phyloP scores from a whole-genome alignment of 1,284 basidiomycete genomes.

The Stygiomarasmius scandens region DNA sequence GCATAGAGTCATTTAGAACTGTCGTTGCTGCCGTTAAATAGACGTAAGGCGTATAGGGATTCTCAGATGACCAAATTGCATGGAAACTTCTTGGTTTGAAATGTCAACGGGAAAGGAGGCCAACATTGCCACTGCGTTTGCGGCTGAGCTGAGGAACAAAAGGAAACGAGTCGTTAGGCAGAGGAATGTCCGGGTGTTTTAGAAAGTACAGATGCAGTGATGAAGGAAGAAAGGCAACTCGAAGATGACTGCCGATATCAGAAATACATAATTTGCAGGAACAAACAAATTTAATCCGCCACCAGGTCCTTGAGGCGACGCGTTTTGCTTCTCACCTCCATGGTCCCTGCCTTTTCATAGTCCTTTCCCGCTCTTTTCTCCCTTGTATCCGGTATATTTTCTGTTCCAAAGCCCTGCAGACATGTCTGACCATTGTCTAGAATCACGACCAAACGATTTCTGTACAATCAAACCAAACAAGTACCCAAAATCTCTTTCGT shows the following conservation, averaged over 20 bases:
- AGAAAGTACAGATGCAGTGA: background rate
- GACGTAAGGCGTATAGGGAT: no score
- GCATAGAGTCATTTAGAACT: no score
- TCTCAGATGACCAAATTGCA: no score
- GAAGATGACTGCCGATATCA: background rate
- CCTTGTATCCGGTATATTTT: background rate
- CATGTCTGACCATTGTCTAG: background rate
- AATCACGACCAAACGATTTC: background rate
- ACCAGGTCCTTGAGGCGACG: slow-evolving; percentile 1
- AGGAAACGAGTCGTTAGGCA: background rate
- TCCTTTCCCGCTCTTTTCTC: background rate
- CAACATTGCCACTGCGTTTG: no score
- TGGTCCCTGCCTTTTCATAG: background rate
- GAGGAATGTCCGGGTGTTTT: background rate
- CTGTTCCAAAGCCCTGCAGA: background rate
- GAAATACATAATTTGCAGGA: slow-evolving; percentile 1
- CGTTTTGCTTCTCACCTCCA: slow-evolving; percentile 11
- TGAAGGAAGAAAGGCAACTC: background rate
- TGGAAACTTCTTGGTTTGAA: no score
- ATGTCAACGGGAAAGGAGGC: no score
- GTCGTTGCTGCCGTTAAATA: no score
- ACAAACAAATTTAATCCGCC: slow-evolving; percentile 5
- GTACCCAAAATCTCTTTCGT: background rate
- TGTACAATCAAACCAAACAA: slow-evolving; percentile 10
- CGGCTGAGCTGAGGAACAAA: no score